Percentiles rank a stretch among this genome's conserved stretches.
Conservation (phyloP, 2,329 filamentous ascomycete species). For the Penicillium sclerotiorum region DNA sequence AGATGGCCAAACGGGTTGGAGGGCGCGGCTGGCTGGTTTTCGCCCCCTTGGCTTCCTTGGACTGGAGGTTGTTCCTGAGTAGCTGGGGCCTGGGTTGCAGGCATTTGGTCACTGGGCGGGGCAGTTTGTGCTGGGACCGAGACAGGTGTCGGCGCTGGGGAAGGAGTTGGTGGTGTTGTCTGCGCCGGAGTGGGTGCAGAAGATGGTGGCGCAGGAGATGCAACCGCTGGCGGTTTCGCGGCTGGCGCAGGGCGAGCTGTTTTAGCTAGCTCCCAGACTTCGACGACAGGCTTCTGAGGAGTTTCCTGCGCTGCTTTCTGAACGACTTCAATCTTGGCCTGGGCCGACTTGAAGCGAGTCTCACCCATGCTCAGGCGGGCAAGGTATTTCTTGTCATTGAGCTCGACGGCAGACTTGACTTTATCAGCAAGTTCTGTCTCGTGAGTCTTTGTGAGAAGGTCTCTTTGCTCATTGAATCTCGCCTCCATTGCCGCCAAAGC, state of each 20-base stretch:
- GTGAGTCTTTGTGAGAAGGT: conserved; percentile 48
- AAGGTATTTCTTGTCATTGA: conserved; percentile 74
- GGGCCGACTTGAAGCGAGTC: conserved; percentile 64
- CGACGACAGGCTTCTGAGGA: conserved; percentile 76
- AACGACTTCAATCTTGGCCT: conserved; percentile 76
- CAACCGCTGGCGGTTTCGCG: conserved; percentile 32
- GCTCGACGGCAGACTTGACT: conserved; percentile 63
- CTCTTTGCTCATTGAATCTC: conserved; percentile 43
- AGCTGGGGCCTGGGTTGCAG: too few species aligned
- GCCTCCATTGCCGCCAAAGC: conserved; percentile 42
- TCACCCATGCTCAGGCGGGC: conserved; percentile 79
- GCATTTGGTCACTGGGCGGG: conserved; percentile 15
- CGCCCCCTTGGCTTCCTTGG: too few species aligned
- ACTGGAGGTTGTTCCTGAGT: too few species aligned
- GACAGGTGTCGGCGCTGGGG: conserved; percentile 7
- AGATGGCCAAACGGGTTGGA: neutral
- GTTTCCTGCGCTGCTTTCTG: conserved; percentile 82
- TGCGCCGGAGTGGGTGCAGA: conserved; percentile 21
- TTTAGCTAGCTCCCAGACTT: conserved; percentile 85
- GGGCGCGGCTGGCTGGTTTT: conserved; percentile 14
- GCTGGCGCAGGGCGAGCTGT: conserved; percentile 58
- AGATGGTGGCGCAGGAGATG: conserved; percentile 23
- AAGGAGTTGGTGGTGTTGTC: conserved; percentile 11
- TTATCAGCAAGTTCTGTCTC: conserved; percentile 62
- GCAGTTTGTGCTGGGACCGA: too few species aligned